Evolutionary conservation across 768 basidiomycete genomes (phyloP).

Genomic region (Boletus rex-veris): DNA sequence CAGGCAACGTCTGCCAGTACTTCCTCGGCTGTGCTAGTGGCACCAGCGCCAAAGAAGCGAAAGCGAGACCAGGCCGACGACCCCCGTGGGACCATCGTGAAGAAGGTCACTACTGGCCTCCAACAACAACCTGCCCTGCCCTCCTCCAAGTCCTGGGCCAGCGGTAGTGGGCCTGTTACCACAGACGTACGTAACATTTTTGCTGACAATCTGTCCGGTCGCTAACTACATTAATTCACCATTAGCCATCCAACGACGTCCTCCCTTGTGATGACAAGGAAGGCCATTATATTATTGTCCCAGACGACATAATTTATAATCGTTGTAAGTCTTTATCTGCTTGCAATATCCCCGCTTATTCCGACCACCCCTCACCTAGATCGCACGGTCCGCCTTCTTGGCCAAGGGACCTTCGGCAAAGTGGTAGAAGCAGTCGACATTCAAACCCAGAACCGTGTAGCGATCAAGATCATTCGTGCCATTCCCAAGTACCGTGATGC

Average conservation of each 20-base stretch:
- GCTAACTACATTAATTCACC: conserved; percentile 28
- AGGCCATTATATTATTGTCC: conserved; percentile 95
- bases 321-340: conserved; percentile 58
- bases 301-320: conserved; percentile 82
- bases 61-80: conserved; percentile 76
- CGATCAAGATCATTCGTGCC: conserved; percentile 98
- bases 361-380: conserved; percentile 47
- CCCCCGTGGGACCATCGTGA: conserved; percentile 61
- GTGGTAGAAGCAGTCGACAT: conserved; percentile 92
- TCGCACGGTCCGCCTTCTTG: conserved; percentile 85
- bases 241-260: conserved; percentile 61
- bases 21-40: conserved; percentile 60
- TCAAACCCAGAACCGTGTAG: conserved; percentile 71
- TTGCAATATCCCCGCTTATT: not conserved
- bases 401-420: conserved; percentile 98
- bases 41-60: conserved; percentile 79
- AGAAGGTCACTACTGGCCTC: conserved; percentile 53
- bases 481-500: conserved; percentile 99
- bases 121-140: conserved; percentile 49
- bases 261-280: conserved; percentile 94
- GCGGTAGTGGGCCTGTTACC: conserved; percentile 57
- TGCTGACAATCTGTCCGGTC: conserved; percentile 10
- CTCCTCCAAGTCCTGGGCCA: conserved; percentile 64
- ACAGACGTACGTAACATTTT: conserved; percentile 57
- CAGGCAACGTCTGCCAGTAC: conserved; percentile 66